Evolutionary conservation across 225 moss, liverwort and hornwort species (phyloP), one percentile per base, ranked within the genome.

Genomic region (Rhytidiadelphus loreus): DNA sequence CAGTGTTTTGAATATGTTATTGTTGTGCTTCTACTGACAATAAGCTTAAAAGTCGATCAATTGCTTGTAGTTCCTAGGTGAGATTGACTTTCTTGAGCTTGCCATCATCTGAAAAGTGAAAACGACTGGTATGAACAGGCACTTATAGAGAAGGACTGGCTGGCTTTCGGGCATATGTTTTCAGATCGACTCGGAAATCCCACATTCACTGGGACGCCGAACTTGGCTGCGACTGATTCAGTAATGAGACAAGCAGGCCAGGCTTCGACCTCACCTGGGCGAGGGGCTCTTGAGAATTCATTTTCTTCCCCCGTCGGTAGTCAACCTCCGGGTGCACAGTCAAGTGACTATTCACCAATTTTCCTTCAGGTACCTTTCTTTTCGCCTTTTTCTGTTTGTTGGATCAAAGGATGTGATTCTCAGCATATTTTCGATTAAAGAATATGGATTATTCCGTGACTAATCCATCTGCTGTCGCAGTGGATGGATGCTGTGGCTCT

Each of bases 111-210:
- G 84, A 90, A 59, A 76, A 77, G 44, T 85, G 46, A 58, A 84
- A 56, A 24, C 81, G 88, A 25, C 74, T 89, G 90, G 57, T 83
- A 32, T 87, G 86, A 75, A 61, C 96, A 99, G 99, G 97, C 96
- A 64, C 90, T 99, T 82, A 90, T 99, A 82, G 99, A 99, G 92
- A 99, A 99, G 89, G 99, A 99, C 81, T 99, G 99, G 99, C 87
- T 97, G 66, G 93, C 99, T 69, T 99, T 95, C 90, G 99, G 99
- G 63, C 99, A 99, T 89, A 91, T 92, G 85, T 97, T 97, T 94
- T 96, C 99, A 39, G 99, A 99, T 65, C 93, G 99, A 80, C 88
- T 97, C 82, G 99, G 99, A 88, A 93, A 93, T 84, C 96, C 99
- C 61, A 95, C 97, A 46, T 96, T 92, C 87, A 94, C 87, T 85